Percentiles rank a stretch among this genome's conserved stretches.
Evolutionary conservation across 1,139 yeast species (phyloP).

Genomic region (Kurtzmaniella natalensis): DNA sequence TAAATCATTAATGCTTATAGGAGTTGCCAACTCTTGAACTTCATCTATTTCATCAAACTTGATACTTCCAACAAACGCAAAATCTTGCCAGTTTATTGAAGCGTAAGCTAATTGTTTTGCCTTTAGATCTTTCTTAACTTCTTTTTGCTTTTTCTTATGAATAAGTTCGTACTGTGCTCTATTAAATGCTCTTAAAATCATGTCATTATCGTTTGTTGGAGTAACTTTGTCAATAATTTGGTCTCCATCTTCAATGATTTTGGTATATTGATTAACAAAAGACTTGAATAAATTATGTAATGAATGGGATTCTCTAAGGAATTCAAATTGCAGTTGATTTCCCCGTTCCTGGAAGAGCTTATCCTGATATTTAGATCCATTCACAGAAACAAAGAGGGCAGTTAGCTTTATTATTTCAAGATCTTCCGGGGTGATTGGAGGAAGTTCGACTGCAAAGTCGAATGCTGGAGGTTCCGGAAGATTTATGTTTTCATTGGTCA

Average conservation of each 20-base stretch:
- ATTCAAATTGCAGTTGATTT: conserved; percentile 58
- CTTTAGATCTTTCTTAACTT: conserved; percentile 27
- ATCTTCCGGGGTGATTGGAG: conserved; percentile 60
- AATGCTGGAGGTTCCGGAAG: conserved; percentile 31
- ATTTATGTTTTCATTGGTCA: conserved; percentile 2
- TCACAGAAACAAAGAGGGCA: conserved; percentile 61
- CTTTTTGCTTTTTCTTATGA: conserved; percentile 25
- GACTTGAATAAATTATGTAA: conserved; percentile 48
- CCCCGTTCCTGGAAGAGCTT: conserved; percentile 34
- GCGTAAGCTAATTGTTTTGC: conserved; percentile 53
- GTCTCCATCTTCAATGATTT: conserved; percentile 19
- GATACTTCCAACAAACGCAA: conserved; percentile 64
- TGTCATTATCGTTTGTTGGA: conserved; percentile 15
- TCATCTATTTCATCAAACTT: conserved; percentile 65
- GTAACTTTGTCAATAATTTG: conserved; percentile 9
- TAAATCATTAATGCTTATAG: conserved; percentile 57
- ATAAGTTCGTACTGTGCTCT: conserved; percentile 56
- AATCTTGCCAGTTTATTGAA: conserved; percentile 85
- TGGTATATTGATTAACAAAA: conserved; percentile 55
- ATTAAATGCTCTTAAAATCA: conserved; percentile 48
- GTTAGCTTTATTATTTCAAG: conserved; percentile 65
- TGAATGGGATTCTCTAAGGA: conserved; percentile 59
- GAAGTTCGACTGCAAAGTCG: conserved; percentile 45
- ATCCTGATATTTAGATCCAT: conserved; percentile 46
- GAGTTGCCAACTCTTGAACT: conserved; percentile 56